These are phyloP conservation scores for Antitrichia curtipendula DNA, from an alignment of 225 moss, liverwort and hornwort species.

Conservation along the genomic window DNA sequence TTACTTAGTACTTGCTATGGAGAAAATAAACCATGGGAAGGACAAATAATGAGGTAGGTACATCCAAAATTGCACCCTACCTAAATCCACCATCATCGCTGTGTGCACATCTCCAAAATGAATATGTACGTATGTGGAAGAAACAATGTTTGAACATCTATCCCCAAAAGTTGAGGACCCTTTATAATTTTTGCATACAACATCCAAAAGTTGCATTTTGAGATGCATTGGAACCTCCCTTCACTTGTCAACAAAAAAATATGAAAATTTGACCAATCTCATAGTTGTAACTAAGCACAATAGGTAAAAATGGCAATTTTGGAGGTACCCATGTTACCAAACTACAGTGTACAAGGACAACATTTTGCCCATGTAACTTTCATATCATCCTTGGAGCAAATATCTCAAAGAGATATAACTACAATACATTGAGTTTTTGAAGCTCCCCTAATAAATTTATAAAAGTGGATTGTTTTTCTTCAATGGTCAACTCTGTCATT, in stretches of 20 bases:
- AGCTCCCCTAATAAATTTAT: neutral
- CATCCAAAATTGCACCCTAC: accelerated
- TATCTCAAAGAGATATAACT: neutral
- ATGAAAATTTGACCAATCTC: neutral
- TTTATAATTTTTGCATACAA: accelerated
- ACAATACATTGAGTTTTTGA: neutral
- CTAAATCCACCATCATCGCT: neutral
- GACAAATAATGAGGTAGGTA: neutral
- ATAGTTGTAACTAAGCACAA: neutral
- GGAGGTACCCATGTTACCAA: neutral
- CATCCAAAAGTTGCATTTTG: neutral
- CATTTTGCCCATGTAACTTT: neutral
- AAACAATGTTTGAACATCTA: neutral
- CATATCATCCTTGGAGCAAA: neutral
- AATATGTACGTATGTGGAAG: too few species aligned
- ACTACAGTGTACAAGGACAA: neutral
- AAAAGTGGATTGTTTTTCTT: neutral
- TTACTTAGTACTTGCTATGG: too few species aligned
- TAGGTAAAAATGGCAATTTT: accelerated
- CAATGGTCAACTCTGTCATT: neutral
- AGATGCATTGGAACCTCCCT: neutral
- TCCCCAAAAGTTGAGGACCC: neutral
- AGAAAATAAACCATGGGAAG: neutral
- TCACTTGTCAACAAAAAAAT: neutral
- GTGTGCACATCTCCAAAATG: accelerated